Conservation (phyloP, 2,329 filamentous ascomycete genomes). For the Metarhizium humberi region DNA sequence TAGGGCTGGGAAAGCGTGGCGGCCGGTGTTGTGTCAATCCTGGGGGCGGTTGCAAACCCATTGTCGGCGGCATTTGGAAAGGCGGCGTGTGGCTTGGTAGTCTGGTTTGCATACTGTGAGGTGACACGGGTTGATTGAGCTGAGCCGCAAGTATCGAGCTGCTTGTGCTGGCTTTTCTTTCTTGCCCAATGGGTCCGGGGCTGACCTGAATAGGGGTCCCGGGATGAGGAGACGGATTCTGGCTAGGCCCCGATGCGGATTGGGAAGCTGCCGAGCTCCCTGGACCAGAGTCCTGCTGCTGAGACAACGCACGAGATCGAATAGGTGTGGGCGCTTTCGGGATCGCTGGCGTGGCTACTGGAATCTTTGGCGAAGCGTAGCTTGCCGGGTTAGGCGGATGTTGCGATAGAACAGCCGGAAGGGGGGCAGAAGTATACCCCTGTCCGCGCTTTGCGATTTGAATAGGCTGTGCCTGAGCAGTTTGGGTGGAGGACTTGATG, state of each 20-base stretch:
- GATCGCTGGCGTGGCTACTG: conserved; percentile 69
- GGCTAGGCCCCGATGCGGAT: conserved; percentile 43
- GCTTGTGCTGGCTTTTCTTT: conserved; percentile 52
- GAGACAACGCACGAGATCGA: conserved; percentile 66
- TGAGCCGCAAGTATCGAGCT: conserved; percentile 18
- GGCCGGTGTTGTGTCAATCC: conserved; percentile 26
- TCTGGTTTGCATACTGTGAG: conserved; percentile 30
- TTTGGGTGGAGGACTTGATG: conserved; percentile 28
- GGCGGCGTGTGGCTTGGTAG: conserved; percentile 33
- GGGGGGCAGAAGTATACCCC: conserved; percentile 27
- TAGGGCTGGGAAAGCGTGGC: conserved; percentile 46
- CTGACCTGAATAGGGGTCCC: conserved; percentile 57
- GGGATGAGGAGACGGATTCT: conserved; percentile 50
- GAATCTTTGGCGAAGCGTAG: conserved; percentile 69
- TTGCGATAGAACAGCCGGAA: conserved; percentile 45
- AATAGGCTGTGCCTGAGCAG: conserved; percentile 12
- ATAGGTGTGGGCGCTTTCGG: conserved; percentile 76
- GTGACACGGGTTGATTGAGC: conserved; percentile 44
- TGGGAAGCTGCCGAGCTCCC: conserved; percentile 63
- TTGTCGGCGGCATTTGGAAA: conserved; percentile 43
- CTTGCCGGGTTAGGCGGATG: conserved; percentile 48
- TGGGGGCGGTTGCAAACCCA: conserved; percentile 42
- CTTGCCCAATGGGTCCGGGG: conserved; percentile 52
- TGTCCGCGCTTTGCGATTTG: conserved; percentile 14
- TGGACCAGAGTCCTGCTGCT: conserved; percentile 67